phyloP scores from a whole-genome alignment of 2,329 filamentous ascomycete genomes.

The Hypomyces perniciosus region DNA sequence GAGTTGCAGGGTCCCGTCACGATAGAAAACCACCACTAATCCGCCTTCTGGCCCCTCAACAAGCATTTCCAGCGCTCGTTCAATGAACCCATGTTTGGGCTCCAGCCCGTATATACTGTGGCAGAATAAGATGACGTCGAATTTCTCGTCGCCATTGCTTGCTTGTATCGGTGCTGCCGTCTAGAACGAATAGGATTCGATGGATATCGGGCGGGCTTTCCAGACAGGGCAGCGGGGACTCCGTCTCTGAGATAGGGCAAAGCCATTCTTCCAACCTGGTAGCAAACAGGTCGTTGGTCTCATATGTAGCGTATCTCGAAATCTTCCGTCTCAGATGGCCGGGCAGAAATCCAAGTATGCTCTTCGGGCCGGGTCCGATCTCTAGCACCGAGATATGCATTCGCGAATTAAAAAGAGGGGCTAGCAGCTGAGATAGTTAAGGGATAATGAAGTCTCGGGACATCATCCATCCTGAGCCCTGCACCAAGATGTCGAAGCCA shows the following conservation, averaged over 20 bases:
- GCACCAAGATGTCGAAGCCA: constrained; percentile 40
- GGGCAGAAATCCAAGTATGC: constrained; percentile 46
- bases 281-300: constrained; percentile 45
- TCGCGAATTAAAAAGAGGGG: constrained; percentile 35
- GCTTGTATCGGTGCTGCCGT: constrained; percentile 19
- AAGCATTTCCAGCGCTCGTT: constrained; percentile 43
- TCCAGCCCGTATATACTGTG: constrained; percentile 60
- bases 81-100: constrained; percentile 39
- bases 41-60: constrained; percentile 30
- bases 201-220: constrained; percentile 33
- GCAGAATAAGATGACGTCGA: constrained; percentile 54
- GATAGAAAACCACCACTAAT: constrained; percentile 51
- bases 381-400: constrained; percentile 48
- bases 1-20: constrained; percentile 36
- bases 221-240: constrained; percentile 36
- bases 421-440: constrained; percentile 38
- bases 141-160: constrained; percentile 31
- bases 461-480: constrained; percentile 27
- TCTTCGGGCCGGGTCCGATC: constrained; percentile 53
- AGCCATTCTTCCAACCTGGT: constrained; percentile 38
- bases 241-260: constrained; percentile 18
- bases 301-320: constrained; percentile 47
- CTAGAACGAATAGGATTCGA: constrained; percentile 32
- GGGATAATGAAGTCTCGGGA: constrained; percentile 49
- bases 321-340: constrained; percentile 35